Percentiles rank a stretch among this genome's conserved stretches.
Conservation (phyloP, 805 yeast species). For the Clavispora phyllophila region DNA sequence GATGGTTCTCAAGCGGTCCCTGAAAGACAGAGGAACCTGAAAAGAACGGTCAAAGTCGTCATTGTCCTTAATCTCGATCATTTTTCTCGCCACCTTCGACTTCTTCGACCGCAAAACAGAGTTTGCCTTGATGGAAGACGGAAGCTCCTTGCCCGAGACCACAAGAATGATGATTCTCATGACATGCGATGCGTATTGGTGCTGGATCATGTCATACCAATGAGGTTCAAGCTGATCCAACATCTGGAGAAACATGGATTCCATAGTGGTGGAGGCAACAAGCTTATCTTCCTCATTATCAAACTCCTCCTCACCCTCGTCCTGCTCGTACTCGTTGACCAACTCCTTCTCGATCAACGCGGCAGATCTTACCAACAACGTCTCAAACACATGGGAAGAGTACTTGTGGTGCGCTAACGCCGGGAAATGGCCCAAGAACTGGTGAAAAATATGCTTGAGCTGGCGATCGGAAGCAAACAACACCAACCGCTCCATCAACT, state of each 20-base stretch:
- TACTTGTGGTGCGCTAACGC: constrained; percentile 80
- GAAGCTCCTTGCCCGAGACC: constrained; percentile 71
- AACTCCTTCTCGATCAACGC: constrained; percentile 71
- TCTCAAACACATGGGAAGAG: constrained; percentile 90
- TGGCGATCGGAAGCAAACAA: constrained; percentile 60
- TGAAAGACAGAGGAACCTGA: constrained; percentile 67
- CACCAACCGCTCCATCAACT: constrained; percentile 83
- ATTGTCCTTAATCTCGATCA: constrained; percentile 81
- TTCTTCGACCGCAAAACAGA: constrained; percentile 77
- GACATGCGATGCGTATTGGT: constrained; percentile 87
- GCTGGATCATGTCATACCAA: constrained; percentile 53
- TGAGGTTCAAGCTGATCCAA: constrained; percentile 62
- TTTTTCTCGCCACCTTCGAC: constrained; percentile 85
- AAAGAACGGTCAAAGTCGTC: constrained; percentile 63
- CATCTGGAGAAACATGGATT: constrained; percentile 58
- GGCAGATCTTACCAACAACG: constrained; percentile 71
- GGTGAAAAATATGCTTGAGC: constrained; percentile 57
- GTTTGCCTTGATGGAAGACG: constrained; percentile 63
- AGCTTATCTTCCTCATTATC: constrained; percentile 27
- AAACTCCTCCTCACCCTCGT: constrained; percentile 33
- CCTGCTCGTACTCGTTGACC: constrained; percentile 23
- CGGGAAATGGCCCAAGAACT: constrained; percentile 71
- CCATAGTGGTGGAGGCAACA: constrained; percentile 49
- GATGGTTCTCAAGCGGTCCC: constrained; percentile 50
- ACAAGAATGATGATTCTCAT: constrained; percentile 67